Percentiles rank a stretch among this genome's conserved stretches.
Evolutionary conservation across 345 rosid genomes (phyloP).

Genomic region (Dipteronia sinensis): DNA sequence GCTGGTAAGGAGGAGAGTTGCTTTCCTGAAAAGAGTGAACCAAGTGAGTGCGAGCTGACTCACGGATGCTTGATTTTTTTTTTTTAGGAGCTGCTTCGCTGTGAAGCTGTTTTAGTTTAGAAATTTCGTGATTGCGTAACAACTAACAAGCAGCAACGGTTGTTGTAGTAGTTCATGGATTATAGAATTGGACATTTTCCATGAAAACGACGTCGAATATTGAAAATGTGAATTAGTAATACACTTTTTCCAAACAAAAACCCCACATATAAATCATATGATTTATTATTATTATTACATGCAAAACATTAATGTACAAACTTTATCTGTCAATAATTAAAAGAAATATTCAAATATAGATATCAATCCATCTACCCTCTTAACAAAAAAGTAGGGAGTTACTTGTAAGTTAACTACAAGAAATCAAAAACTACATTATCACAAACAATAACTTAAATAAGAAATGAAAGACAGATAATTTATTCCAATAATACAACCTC

Average conservation of each 20-base stretch:
- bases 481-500: neutral
- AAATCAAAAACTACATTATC: neutral
- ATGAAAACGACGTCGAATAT: neutral
- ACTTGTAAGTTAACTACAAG: neutral
- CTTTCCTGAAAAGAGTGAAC: neutral
- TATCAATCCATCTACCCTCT: neutral
- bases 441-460: neutral
- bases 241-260: neutral
- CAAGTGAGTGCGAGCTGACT: neutral
- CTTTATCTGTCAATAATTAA: too few relatives aligned
- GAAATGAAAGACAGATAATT: neutral
- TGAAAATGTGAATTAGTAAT: neutral
- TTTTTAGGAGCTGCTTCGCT: neutral
- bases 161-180: neutral
- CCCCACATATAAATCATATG: too few relatives aligned
- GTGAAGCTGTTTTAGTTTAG: neutral
- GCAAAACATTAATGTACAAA: too few relatives aligned
- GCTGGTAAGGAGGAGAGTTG: too few relatives aligned
- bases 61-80: neutral
- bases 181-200: neutral
- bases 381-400: neutral
- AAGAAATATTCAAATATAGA: too few relatives aligned
- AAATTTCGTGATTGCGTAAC: neutral
- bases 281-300: too few relatives aligned
- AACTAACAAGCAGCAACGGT: neutral